phyloP scores from a whole-genome alignment of 768 basidiomycete species.

The Dacryopinax spathularia region DNA sequence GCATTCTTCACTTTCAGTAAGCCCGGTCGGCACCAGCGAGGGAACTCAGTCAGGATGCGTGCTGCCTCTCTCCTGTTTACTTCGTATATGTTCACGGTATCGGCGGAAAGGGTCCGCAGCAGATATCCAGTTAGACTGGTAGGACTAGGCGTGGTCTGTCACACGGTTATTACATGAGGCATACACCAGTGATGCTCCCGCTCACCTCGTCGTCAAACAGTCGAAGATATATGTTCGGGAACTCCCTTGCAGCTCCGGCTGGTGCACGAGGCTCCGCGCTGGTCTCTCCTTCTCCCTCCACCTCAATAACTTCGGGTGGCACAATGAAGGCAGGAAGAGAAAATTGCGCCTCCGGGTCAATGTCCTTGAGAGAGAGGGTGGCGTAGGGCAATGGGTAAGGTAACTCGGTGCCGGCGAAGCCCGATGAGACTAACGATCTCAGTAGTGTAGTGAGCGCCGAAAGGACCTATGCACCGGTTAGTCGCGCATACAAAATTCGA shows the following conservation, averaged over 20 bases:
- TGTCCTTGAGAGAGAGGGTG: slow-evolving; percentile 31
- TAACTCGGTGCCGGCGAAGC: slow-evolving; percentile 44
- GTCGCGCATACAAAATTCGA: slow-evolving; percentile 6
- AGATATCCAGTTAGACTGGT: slow-evolving; percentile 64
- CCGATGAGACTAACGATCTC: slow-evolving; percentile 42
- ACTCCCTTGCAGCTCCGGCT: slow-evolving; percentile 38
- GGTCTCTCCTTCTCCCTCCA: slow-evolving; percentile 34
- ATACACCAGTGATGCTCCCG: slow-evolving; percentile 1
- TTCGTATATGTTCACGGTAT: slow-evolving; percentile 80
- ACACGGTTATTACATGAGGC: slow-evolving; percentile 8
- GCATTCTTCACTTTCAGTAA: slow-evolving; percentile 72
- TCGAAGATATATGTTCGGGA: slow-evolving; percentile 56
- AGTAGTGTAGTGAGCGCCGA: slow-evolving; percentile 54
- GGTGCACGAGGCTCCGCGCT: slow-evolving; percentile 8
- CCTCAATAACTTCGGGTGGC: slow-evolving; percentile 74
- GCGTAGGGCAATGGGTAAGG: slow-evolving; percentile 53
- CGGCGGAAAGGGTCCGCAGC: slow-evolving; percentile 56
- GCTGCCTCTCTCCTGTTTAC: slow-evolving; percentile 94
- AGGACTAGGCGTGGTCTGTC: slow-evolving; percentile 62
- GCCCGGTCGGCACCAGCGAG: slow-evolving; percentile 66
- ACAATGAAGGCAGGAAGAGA: slow-evolving; percentile 67
- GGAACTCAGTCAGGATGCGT: slow-evolving; percentile 67
- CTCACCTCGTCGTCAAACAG: slow-evolving; percentile 49
- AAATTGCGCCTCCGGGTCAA: slow-evolving; percentile 34
- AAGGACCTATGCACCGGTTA: slow-evolving; percentile 41